Evolutionary conservation across 768 basidiomycete genomes (phyloP), one percentile per base, ranked within the genome.

Genomic region (Leccinum sublutescens): DNA sequence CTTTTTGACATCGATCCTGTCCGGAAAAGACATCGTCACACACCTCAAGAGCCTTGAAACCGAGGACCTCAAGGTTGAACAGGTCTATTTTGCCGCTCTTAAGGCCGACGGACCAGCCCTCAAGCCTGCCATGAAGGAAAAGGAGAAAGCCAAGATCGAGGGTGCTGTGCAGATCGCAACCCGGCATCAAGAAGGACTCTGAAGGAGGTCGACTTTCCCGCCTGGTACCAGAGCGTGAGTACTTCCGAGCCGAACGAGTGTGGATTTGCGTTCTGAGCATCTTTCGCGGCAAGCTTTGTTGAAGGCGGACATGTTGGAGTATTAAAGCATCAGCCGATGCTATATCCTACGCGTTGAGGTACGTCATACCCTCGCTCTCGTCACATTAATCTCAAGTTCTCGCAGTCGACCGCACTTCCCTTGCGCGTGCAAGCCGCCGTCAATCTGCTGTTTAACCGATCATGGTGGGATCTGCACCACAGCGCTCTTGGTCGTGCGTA

Each of bases 171-270:
- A 95, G 77, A 88, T 95, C 66, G 95, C 95, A 36, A 91, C 98
- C 70, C 70, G 91, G 93, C 54, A 90, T 95, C 66, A 92, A 93
- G 82, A 98, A 98, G 74, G 94, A 97, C n/a, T n/a, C n/a, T n/a
- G n/a, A n/a, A n/a, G n/a, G n/a, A n/a, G 71, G 90, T 89, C 47
- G 95, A 98, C 71, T 98, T 98, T 75, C 77, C 95, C 9, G 82
- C 85, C 15, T 98, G 95, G 94, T 96, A 98, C 73, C 93, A 92
- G 59, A 93, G 85, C 69, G 94, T 95, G 62, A 61, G 82, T 77
- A 21, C 4, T 14, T n/a, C 38, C 52, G 27, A 45, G 59, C 54
- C 4, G 27, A 45, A 60, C 52, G 3, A 2, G 4, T 25, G 27
- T 10, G 33, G n/a, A 29, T 47, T 57, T 33, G 38, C 58, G 23